Evolutionary conservation across 331 rosid species (phyloP).

Genomic region (Ulmus americana): DNA sequence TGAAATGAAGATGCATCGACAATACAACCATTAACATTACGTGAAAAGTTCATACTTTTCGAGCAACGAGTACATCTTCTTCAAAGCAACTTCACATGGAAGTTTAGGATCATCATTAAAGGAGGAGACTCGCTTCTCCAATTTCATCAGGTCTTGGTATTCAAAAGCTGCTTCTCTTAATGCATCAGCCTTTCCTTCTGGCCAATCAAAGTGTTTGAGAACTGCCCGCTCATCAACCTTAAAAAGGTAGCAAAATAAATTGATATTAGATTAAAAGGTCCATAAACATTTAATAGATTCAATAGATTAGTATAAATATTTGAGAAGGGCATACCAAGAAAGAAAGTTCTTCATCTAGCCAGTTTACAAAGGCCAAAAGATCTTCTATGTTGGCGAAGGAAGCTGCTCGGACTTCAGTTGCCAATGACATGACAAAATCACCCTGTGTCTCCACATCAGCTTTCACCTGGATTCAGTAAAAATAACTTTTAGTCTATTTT

Average conservation of each 20-base stretch:
- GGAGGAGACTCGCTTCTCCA: slow-evolving; percentile 71
- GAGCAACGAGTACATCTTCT: slow-evolving; percentile 93
- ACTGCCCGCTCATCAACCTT: slow-evolving; percentile 96
- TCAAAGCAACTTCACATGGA: slow-evolving; percentile 70
- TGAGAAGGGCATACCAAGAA: slow-evolving; percentile 58
- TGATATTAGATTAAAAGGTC: background rate
- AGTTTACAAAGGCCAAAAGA: slow-evolving; percentile 76
- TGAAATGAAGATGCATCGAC: background rate
- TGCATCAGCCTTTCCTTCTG: slow-evolving; percentile 97
- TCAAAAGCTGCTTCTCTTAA: slow-evolving; percentile 92
- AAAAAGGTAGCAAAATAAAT: slow-evolving; percentile 23
- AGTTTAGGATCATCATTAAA: slow-evolving; percentile 75
- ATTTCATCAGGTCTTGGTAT: slow-evolving; percentile 77
- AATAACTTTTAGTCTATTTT: background rate
- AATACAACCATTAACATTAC: background rate
- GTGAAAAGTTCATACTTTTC: slow-evolving; percentile 58
- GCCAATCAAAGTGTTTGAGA: slow-evolving; percentile 98
- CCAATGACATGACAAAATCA: slow-evolving; percentile 79
- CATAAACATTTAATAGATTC: background rate
- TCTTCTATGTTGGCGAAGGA: slow-evolving; percentile 62
- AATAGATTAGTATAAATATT: background rate
- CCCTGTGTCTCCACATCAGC: slow-evolving; percentile 93
- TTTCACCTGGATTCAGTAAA: slow-evolving; percentile 61
- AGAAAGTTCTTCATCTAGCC: slow-evolving; percentile 94
- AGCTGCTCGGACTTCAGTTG: slow-evolving; percentile 81